Base-by-base conservation (phyloP, 352 stramenopile genomes). In the Phytophthora syringae region DNA sequence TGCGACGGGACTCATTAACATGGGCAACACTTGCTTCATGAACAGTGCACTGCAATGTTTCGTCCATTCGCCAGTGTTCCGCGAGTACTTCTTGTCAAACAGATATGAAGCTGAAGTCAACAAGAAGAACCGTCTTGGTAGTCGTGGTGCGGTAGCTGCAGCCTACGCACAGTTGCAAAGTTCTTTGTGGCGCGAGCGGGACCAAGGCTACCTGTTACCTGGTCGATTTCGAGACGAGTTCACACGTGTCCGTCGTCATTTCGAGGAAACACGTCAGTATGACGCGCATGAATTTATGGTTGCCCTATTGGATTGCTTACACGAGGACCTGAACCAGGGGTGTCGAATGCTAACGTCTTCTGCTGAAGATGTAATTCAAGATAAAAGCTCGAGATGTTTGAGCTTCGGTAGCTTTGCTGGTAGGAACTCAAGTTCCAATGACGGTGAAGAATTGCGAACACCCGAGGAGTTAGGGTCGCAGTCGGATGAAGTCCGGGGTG, bases 321-420 rank as follows among this genome's bases (percentile, higher is more conserved):
- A 99, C 76, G 98, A 99, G 78, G 98, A 99, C 73, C 74, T 99
- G 30, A 99, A 99, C 73, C 82, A 92, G 27, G 85, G 98, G 1
- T 52, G 43, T 22, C 69, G 48, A 49, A 45, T 47, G 10, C 39
- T 67, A 20, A 5, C 44, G 43, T 43, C 59, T 13, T 44, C 59
- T 11, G 15, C 5, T 18, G 61, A 79, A 3, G 56, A 69, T 61
- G 24, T 6, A 13, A 74, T 72, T 52, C 70, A 79, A 70, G 54
- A 53, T 5, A 50, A 25, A 25, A 73, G 70, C 39, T 75, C 70
- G 7, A 60, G 37, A 43, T 82, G 74, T 45, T 55, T 82, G 0
- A 52, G 62, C 12, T 76, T 75, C 16, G 42, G 60, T 30, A 52
- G 68, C 47, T 51, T 79, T 56, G 18, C 39, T 50, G 44, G 60